phyloP scores from a whole-genome alignment of 805 yeast genomes.

The Wickerhamomyces subpelliculosus region DNA sequence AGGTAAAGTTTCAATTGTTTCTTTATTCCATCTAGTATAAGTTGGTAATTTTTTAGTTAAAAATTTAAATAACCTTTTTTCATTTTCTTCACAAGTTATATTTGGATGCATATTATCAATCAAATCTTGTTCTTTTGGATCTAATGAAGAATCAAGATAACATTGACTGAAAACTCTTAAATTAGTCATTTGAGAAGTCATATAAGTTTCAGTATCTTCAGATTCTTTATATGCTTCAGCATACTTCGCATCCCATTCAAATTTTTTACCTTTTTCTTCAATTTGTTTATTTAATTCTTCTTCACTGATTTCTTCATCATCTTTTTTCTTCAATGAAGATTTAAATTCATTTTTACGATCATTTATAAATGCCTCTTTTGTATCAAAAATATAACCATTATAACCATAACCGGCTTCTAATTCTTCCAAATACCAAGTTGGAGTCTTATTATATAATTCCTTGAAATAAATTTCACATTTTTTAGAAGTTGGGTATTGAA shows the following conservation, averaged over 20 bases:
- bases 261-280: slow-evolving; percentile 4
- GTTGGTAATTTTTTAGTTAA: slow-evolving; percentile 32
- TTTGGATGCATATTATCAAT: slow-evolving; percentile 5
- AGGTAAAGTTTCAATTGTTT: slow-evolving; percentile 14
- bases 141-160: slow-evolving; percentile 9
- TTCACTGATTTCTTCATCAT: slow-evolving; percentile 7
- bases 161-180: slow-evolving; percentile 22
- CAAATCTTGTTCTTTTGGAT: slow-evolving; percentile 2
- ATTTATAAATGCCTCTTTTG: slow-evolving; percentile 14
- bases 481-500: slow-evolving; percentile 5
- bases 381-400: slow-evolving; percentile 19
- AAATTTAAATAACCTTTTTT: slow-evolving; percentile 35
- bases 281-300: slow-evolving; percentile 8
- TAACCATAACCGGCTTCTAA: slow-evolving; percentile 14
- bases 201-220: slow-evolving; percentile 15
- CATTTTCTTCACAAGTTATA: slow-evolving; percentile 18
- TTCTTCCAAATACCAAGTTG: slow-evolving; percentile 18
- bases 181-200: slow-evolving; percentile 18
- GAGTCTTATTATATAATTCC: slow-evolving; percentile 11
- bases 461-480: slow-evolving; percentile 16
- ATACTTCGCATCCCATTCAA: slow-evolving; percentile 14
- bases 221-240: slow-evolving; percentile 9
- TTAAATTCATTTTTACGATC: slow-evolving; percentile 12
- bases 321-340: slow-evolving; percentile 6
- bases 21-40: slow-evolving; percentile 35